Evolutionary conservation across 2,329 filamentous ascomycete species (phyloP).

Genomic region (Pleurostoma richardsiae): DNA sequence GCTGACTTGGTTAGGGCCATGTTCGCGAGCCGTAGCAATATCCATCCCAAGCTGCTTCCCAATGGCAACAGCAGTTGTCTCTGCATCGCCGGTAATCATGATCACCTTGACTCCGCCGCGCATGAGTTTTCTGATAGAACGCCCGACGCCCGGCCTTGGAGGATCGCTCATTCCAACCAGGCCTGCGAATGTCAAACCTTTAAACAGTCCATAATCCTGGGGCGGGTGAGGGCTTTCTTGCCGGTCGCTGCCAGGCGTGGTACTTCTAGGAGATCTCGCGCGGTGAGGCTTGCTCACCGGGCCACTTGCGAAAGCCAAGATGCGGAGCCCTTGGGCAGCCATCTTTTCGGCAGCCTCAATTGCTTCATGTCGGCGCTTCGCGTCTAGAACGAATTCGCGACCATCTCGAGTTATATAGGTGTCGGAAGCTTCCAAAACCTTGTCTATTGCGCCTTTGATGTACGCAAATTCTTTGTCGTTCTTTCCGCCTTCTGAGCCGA

Average conservation of each 20-base stretch:
- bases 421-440: conserved; percentile 79
- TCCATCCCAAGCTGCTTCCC: conserved; percentile 94
- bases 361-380: conserved; percentile 67
- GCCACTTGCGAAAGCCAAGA: conserved; percentile 91
- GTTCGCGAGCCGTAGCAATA: conserved; percentile 52
- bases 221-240: conserved; percentile 36
- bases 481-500: conserved; percentile 54
- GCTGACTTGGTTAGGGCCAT: conserved; percentile 49
- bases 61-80: conserved; percentile 91
- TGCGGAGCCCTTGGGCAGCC: conserved; percentile 83
- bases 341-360: conserved; percentile 76
- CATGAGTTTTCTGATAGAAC: conserved; percentile 85
- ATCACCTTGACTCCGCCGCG: conserved; percentile 93
- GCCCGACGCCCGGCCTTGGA: conserved; percentile 82
- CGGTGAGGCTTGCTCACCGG: conserved; percentile 45
- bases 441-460: conserved; percentile 91
- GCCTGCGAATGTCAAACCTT: conserved; percentile 81
- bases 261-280: conserved; percentile 41
- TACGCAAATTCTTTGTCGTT: conserved; percentile 77
- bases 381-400: conserved; percentile 79
- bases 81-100: conserved; percentile 98
- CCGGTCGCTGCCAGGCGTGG: conserved; percentile 41
- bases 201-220: conserved; percentile 67
- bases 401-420: conserved; percentile 86
- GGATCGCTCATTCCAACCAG: conserved; percentile 97